Conservation (phyloP, 2,329 filamentous ascomycete species). For the Talaromyces albobiverticillius region DNA sequence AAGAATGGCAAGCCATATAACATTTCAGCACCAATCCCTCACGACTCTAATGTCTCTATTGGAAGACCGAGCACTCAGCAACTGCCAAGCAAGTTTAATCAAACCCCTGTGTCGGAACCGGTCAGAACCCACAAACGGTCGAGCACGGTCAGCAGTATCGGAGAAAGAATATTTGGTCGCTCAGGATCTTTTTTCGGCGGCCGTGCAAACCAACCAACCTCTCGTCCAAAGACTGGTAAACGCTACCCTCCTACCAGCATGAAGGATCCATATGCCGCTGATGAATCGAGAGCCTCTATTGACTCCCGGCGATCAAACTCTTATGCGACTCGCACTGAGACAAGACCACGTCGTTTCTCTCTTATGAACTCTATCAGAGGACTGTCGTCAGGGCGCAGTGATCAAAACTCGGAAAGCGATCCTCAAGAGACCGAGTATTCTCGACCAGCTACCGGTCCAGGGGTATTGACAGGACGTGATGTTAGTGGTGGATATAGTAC, state of each 20-base stretch:
- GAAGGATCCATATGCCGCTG: slow-evolving; percentile 65
- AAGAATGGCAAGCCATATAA: slow-evolving; percentile 64
- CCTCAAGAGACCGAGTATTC: slow-evolving; percentile 33
- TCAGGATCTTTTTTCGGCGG: slow-evolving; percentile 78
- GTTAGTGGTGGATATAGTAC: slow-evolving; percentile 26
- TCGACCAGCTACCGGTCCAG: slow-evolving; percentile 36
- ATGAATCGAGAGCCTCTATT: slow-evolving; percentile 62
- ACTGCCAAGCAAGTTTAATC: slow-evolving; percentile 57
- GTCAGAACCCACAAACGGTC: slow-evolving; percentile 62
- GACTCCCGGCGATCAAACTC: slow-evolving; percentile 74
- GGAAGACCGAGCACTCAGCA: slow-evolving; percentile 60
- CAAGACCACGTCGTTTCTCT: slow-evolving; percentile 67
- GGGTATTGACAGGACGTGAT: slow-evolving; percentile 23
- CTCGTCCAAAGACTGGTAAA: slow-evolving; percentile 53
- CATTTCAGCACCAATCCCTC: slow-evolving; percentile 65
- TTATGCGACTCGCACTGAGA: slow-evolving; percentile 63
- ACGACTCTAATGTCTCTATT: slow-evolving; percentile 54
- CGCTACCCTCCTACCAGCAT: slow-evolving; percentile 91
- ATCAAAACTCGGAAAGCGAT: slow-evolving; percentile 44
- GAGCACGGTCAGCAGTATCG: slow-evolving; percentile 74
- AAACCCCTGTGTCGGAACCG: slow-evolving; percentile 50
- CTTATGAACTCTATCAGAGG: slow-evolving; percentile 66
- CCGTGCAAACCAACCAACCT: slow-evolving; percentile 32
- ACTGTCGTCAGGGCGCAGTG: slow-evolving; percentile 58
- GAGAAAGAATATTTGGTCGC: slow-evolving; percentile 80